Base-by-base conservation (phyloP, 139 green algal genomes). In the Chlamydomonas sp. region DNA sequence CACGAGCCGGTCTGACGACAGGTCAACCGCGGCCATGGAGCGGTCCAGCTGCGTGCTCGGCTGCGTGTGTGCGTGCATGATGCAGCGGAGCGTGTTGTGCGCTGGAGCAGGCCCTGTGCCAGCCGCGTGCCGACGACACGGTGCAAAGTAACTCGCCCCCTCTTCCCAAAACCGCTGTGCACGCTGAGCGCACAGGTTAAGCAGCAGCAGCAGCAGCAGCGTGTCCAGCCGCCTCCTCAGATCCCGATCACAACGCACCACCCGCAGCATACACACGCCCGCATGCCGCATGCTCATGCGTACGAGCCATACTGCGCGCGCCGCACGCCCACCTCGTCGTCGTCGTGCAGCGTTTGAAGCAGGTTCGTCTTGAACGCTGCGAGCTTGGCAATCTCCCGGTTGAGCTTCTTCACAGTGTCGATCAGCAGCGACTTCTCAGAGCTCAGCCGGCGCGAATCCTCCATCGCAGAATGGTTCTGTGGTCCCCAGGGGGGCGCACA, bases 361-460 rank as follows among this genome's bases (percentile, higher is more conserved):
- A 94, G 69, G 72, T 85, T 90, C 33, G 76, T 75, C 73, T 92
- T 92, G 79, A 94, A 92, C 29, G 74, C 73, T 61, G 92, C 85
- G 48, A 94, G 75, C 70, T 86, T 85, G 6, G 81, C 78, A 1
- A 90, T 74, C 58, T 93, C 86, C n/a, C 81, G 60, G 78, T 93
- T 91, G 47, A 93, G 74, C 62, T 84, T 83, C 67, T 90, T 88
- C 1, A 93, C 83, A 10, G 87, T 91, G 33, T 86, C 80, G 61
- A 90, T 88, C 4, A 93, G 79, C 1, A 84, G 81, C 2, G 59
- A 71, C 73, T 90, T 90, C 36, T 93, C 88, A 4, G 65, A 71
- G 26, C 72, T 43, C 34, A 90, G 78, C 63, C 83, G 79, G 48
- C 81, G 77, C 62, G 82, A 67, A 48, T 89, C 85, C 33, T 85